These are phyloP conservation scores for Eutrema heterophyllum DNA, from an alignment of 345 rosid genomes.

Conservation along the genomic window DNA sequence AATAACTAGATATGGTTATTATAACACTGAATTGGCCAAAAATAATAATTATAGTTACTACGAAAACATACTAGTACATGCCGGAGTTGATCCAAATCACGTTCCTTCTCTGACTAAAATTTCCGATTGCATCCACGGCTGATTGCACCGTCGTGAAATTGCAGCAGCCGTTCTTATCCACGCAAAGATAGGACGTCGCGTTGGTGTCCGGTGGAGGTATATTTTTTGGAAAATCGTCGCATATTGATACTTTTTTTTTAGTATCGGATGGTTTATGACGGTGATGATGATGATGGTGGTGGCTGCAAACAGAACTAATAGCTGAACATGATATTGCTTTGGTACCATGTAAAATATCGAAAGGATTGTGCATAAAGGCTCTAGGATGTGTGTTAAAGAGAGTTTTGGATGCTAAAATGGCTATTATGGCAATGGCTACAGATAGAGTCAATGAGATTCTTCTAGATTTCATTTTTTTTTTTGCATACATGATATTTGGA, in stretches of 20 bases:
- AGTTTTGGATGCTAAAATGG: conserved; percentile 35
- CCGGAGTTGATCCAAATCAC: conserved; percentile 84
- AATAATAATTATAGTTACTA: background rate
- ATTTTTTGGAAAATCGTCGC: conserved; percentile 63
- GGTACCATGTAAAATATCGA: background rate
- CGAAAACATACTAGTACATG: conserved; percentile 59
- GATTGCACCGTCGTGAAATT: conserved; percentile 83
- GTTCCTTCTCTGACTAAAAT: conserved; percentile 53
- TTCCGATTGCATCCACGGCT: conserved; percentile 59
- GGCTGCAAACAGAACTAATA: background rate
- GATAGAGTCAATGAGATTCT: conserved; percentile 31
- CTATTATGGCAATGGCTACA: conserved; percentile 37
- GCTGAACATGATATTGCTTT: conserved; percentile 15
- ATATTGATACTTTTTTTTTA: conserved; percentile 37
- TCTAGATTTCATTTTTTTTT: conserved; percentile 34
- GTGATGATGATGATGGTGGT: conserved; percentile 19
- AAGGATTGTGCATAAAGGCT: background rate
- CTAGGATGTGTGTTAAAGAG: conserved; percentile 21
- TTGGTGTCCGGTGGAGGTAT: conserved; percentile 69
- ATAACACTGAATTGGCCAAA: background rate
- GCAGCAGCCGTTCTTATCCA: conserved; percentile 77
- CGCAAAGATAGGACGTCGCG: conserved; percentile 60
- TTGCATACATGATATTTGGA: background rate
- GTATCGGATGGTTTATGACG: conserved; percentile 26
- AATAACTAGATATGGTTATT: background rate